phyloP scores from a whole-genome alignment of 2,329 filamentous ascomycete genomes.

The Phoma sp. region DNA sequence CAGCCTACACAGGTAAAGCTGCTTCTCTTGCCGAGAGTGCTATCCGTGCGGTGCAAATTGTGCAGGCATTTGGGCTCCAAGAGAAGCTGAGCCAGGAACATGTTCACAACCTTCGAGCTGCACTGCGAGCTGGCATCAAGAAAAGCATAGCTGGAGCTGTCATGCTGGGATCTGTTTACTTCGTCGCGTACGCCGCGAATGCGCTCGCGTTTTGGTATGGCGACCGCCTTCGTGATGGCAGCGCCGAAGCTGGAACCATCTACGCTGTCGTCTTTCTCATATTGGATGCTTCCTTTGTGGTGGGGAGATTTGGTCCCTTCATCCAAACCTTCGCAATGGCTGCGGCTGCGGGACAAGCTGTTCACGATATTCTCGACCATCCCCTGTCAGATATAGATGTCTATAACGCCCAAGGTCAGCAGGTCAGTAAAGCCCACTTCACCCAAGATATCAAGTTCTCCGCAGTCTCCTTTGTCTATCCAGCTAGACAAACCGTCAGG shows the following conservation, averaged over 20 bases:
- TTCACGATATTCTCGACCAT: slow-evolving; percentile 55
- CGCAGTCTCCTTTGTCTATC: slow-evolving; percentile 54
- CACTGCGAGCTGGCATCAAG: slow-evolving; percentile 48
- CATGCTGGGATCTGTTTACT: slow-evolving; percentile 55
- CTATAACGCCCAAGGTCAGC: slow-evolving; percentile 40
- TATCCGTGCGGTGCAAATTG: slow-evolving; percentile 55
- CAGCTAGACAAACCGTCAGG: slow-evolving; percentile 51
- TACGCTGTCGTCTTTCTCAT: slow-evolving; percentile 72
- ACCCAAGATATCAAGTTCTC: slow-evolving; percentile 45
- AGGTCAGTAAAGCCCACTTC: slow-evolving; percentile 28
- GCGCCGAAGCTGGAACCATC: slow-evolving; percentile 58
- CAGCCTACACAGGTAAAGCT: slow-evolving; percentile 52
- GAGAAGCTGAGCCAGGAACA: slow-evolving; percentile 51
- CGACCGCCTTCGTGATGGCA: slow-evolving; percentile 34
- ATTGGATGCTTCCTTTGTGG: slow-evolving; percentile 68
- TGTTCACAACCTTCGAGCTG: slow-evolving; percentile 41
- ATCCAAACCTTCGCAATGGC: slow-evolving; percentile 64
- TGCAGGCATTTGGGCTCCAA: slow-evolving; percentile 58
- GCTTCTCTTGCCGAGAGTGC: slow-evolving; percentile 56
- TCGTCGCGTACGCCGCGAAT: slow-evolving; percentile 56
- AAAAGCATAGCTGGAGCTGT: slow-evolving; percentile 52
- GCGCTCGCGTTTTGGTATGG: slow-evolving; percentile 57
- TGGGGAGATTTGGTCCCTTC: slow-evolving; percentile 69
- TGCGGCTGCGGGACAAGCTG: slow-evolving; percentile 58
- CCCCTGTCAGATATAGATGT: slow-evolving; percentile 50